phyloP scores from a whole-genome alignment of 345 rosid species.

The Rhizophora mangle region DNA sequence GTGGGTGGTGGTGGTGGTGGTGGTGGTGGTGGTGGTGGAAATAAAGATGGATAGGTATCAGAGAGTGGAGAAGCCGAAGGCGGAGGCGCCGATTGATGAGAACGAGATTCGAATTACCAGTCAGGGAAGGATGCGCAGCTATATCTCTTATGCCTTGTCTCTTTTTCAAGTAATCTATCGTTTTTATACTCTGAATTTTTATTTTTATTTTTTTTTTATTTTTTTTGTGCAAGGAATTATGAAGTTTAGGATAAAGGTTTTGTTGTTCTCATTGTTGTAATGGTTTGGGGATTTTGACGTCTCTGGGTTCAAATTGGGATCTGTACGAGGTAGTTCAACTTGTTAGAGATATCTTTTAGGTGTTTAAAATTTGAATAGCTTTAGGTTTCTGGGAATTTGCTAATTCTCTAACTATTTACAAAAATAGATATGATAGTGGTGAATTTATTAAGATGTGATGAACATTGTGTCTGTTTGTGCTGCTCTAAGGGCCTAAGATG shows the following conservation, averaged over 20 bases:
- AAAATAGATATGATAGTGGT: not conserved
- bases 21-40: not conserved
- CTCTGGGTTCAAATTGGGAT: not conserved
- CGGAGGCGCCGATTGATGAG: conserved; percentile 68
- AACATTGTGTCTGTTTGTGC: not conserved
- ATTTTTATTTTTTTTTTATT: too few species aligned
- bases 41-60: conserved; percentile 72
- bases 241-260: too few species aligned
- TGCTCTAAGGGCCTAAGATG: not conserved
- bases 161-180: conserved; percentile 56
- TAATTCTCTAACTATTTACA: not conserved
- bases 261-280: too few species aligned
- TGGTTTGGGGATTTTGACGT: too few species aligned
- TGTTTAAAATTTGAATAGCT: not conserved
- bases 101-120: conserved; percentile 89
- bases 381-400: not conserved
- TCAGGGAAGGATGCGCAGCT: conserved; percentile 80
- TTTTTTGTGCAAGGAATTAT: not conserved
- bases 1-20: not conserved
- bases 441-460: not conserved
- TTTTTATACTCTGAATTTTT: not conserved
- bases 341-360: not conserved
- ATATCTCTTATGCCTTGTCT: conserved; percentile 81
- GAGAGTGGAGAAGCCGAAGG: conserved; percentile 77
- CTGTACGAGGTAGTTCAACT: not conserved